Percentiles rank a stretch among this genome's conserved stretches.
Conservation (phyloP, 306 rosid genomes). For the Mimosa pudica region DNA sequence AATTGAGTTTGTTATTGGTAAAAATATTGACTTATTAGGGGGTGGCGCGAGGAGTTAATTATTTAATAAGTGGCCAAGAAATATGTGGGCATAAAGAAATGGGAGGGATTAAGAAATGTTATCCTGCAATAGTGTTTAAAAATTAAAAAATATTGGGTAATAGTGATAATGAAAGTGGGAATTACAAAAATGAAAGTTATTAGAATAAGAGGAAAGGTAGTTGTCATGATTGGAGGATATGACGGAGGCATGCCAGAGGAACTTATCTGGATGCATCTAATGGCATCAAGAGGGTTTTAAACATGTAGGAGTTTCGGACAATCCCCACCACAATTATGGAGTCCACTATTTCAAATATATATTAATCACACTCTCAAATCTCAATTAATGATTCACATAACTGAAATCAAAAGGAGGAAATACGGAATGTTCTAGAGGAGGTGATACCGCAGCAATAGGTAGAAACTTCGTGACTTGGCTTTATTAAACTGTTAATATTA, state of each 20-base stretch:
- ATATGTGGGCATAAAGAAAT: conserved; percentile 21
- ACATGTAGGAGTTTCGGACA: not conserved
- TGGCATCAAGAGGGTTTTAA: conserved; percentile 32
- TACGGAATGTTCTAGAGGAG: conserved; percentile 1
- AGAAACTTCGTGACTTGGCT: not conserved
- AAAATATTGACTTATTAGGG: not conserved
- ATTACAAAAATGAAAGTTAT: not conserved
- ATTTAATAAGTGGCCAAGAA: conserved; percentile 31
- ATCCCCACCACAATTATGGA: conserved; percentile 37
- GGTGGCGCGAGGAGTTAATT: conserved; percentile 11
- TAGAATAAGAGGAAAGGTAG: conserved; percentile 17
- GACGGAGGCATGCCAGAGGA: conserved; percentile 55
- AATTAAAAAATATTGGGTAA: too few relatives aligned
- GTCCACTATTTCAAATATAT: conserved; percentile 6
- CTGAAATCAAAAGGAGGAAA: conserved; percentile 1
- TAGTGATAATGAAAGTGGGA: not conserved
- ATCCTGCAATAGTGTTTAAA: not conserved
- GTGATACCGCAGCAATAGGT: not conserved
- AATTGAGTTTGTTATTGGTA: not conserved
- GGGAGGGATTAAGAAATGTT: conserved; percentile 3
- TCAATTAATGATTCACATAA: not conserved
- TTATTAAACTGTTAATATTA: not conserved
- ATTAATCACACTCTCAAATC: not conserved
- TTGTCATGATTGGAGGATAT: conserved; percentile 46
- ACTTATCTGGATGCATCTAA: conserved; percentile 55